A percentile compares a stretch with the other conserved stretches of the same genome.
Conservation (phyloP, 148 eudicot genomes). For the Fagopyrum tataricum region DNA sequence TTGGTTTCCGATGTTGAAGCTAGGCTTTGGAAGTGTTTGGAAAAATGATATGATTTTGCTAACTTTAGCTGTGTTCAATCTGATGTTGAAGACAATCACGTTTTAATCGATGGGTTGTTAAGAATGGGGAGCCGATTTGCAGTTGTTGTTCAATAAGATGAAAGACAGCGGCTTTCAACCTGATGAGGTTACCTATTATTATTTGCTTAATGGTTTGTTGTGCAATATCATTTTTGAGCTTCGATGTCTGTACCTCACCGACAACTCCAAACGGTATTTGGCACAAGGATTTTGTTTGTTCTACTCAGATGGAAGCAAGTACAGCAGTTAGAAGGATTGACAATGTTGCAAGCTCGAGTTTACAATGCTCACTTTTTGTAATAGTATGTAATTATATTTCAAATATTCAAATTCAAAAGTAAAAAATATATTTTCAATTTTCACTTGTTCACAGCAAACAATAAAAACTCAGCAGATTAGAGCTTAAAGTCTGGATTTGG, state of each 20-base stretch:
- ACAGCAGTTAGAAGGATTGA: too few species aligned
- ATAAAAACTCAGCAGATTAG: not conserved
- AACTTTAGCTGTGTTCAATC: constrained; percentile 58
- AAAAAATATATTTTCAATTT: not conserved
- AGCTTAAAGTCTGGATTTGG: constrained; percentile 40
- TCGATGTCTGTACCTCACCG: too few species aligned
- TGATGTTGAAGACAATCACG: constrained; percentile 64
- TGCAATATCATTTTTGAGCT: too few species aligned
- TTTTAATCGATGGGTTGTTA: constrained; percentile 73
- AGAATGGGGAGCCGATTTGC: too few species aligned
- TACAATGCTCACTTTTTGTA: not conserved
- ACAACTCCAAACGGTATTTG: not conserved
- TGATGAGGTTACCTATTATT: constrained; percentile 45
- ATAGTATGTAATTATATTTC: not conserved
- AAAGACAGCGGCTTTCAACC: constrained; percentile 36
- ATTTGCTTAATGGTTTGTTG: constrained; percentile 63
- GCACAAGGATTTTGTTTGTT: not conserved
- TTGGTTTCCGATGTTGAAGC: constrained; percentile 54
- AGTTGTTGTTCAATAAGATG: constrained; percentile 42
- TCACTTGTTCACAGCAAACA: not conserved
- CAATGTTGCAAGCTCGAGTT: not conserved
- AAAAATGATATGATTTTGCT: constrained; percentile 41
- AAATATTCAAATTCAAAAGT: not conserved
- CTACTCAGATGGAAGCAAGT: not conserved
- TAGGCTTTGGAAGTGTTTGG: constrained; percentile 65